Evolutionary conservation across 768 basidiomycete species (phyloP), one percentile per base, ranked within the genome.

Genomic region (Myochromella boudieri): DNA sequence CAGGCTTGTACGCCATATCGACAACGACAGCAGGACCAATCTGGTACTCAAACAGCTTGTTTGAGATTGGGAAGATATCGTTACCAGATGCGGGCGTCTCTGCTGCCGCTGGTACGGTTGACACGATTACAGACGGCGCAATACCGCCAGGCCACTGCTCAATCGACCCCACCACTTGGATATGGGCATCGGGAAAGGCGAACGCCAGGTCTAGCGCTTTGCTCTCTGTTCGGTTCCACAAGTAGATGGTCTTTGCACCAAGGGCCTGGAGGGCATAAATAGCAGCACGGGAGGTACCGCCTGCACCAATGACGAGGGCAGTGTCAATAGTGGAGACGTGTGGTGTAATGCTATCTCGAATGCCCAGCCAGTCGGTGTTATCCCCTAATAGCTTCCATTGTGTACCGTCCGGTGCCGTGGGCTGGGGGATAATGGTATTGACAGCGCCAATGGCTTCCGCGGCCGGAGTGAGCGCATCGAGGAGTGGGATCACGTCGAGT

Each of bases 311-410:
- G 44, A 99, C 85, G 47, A 98, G 75, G 15, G 78, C 88, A 0
- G 82, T 75, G 26, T 70, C 52, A 55, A 78, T 52, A 34, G 67
- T 54, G 10, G 61, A 53, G n/a, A 82, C 67, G 28, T 69, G 70
- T 1, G 69, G 61, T 11, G 58, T 57, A 42, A 84, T 76, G 55
- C 72, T 77, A 14, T 82, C 72, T 12, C 75, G 75, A 55, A 99
- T 95, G 0, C 91, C 95, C 37, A 90, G 67, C 87, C 95, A 98
- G 60, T 98, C 97, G 0, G 95, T 97, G 69, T 98, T 99, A 59
- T 98, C 94, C 2, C 97, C 97, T 34, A 79, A 74, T 14, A 98
- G 71, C n/a, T 75, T 68, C 7, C 68, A 66, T 9, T 60, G 60
- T 2, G 67, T 60, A 1, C 77, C 78, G 25, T 70, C 68, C 1